phyloP scores from a whole-genome alignment of 768 basidiomycete genomes.

The Fomitopsis serialis region DNA sequence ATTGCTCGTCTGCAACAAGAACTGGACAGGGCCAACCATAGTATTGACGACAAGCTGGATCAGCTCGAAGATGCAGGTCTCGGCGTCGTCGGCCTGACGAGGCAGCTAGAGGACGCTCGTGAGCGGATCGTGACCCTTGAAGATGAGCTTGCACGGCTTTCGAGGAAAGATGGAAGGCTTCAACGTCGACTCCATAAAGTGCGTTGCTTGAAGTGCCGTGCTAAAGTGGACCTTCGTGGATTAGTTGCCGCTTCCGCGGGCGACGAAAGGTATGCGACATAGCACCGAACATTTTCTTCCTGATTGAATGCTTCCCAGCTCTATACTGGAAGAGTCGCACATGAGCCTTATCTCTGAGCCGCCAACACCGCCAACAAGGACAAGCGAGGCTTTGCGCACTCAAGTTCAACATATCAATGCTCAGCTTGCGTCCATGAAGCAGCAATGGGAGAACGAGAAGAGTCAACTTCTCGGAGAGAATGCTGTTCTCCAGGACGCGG shows the following conservation, averaged over 20 bases:
- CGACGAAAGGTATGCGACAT: conserved; percentile 55
- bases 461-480: conserved; percentile 62
- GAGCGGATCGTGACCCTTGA: conserved; percentile 50
- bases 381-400: conserved; percentile 56
- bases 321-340: conserved; percentile 43
- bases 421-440: conserved; percentile 60
- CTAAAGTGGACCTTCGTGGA: conserved; percentile 50
- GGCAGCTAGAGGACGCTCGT: conserved; percentile 69
- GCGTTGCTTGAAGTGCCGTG: conserved; percentile 65
- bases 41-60: conserved; percentile 85
- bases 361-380: conserved; percentile 63
- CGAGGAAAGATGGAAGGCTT: conserved; percentile 67
- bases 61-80: conserved; percentile 77
- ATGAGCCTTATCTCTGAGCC: conserved; percentile 49
- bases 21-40: conserved; percentile 75
- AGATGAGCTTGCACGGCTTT: conserved; percentile 61
- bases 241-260: conserved; percentile 34
- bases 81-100: conserved; percentile 65
- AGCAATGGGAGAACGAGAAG: conserved; percentile 67
- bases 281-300: neutral
- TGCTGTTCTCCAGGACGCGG: conserved; percentile 63
- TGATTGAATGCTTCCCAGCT: conserved; percentile 30
- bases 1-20: conserved; percentile 70
- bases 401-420: conserved; percentile 58
- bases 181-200: conserved; percentile 52